phyloP scores from a whole-genome alignment of 1,139 yeast genomes.

The Zhuliangozyma blackwelliae region DNA sequence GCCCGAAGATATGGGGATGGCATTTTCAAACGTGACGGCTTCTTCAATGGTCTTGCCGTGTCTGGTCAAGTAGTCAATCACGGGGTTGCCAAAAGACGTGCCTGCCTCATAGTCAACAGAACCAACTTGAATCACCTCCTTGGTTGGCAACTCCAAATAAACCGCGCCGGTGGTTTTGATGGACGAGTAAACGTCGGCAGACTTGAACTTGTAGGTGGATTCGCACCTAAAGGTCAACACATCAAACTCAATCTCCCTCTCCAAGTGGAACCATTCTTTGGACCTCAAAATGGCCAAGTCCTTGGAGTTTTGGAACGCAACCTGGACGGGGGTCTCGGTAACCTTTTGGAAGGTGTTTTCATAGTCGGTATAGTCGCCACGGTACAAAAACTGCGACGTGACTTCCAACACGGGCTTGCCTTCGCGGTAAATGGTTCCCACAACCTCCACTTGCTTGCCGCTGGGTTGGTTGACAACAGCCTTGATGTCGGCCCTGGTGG shows the following conservation, averaged over 20 bases:
- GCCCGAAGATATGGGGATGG: constrained; percentile 81
- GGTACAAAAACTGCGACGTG: constrained; percentile 90
- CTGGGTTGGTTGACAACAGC: constrained; percentile 88
- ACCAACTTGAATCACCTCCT: constrained; percentile 87
- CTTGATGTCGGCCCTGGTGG: constrained; percentile 77
- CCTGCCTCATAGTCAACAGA: constrained; percentile 87
- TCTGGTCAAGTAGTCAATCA: constrained; percentile 86
- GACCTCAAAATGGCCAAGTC: constrained; percentile 92
- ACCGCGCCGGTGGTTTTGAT: constrained; percentile 86
- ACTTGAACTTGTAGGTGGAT: constrained; percentile 77
- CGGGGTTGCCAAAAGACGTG: constrained; percentile 95
- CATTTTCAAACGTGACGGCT: constrained; percentile 84
- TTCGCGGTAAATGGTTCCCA: constrained; percentile 80
- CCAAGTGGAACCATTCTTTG: constrained; percentile 96
- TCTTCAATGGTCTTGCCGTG: constrained; percentile 93
- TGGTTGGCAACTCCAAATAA: constrained; percentile 84
- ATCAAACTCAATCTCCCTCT: constrained; percentile 67
- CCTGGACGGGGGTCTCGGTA: constrained; percentile 82
- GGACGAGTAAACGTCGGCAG: constrained; percentile 69
- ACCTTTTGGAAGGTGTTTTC: constrained; percentile 90
- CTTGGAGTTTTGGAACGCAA: constrained; percentile 67
- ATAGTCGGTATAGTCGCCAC: constrained; percentile 85
- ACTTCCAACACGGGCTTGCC: constrained; percentile 87
- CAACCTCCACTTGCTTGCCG: constrained; percentile 94
- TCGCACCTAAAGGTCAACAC: constrained; percentile 86